Percentiles rank a stretch among this genome's conserved stretches.
phyloP scores from a whole-genome alignment of 1,139 yeast species.

The Suhomyces yuchorum region DNA sequence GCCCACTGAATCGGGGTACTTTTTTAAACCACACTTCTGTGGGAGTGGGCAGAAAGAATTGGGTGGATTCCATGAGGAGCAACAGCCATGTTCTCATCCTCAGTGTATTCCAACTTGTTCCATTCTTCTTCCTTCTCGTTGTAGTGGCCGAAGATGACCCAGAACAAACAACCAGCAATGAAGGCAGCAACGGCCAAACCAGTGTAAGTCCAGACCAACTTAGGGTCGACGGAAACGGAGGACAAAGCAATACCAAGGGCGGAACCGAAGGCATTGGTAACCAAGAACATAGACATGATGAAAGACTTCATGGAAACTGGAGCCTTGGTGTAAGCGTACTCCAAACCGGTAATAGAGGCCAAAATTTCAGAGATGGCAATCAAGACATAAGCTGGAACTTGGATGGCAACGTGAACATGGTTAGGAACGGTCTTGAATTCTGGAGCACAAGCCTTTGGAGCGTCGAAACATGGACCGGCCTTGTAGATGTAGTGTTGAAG shows the following conservation, averaged over 20 bases:
- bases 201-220: conserved; percentile 66
- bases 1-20: not conserved
- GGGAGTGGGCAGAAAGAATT: conserved; percentile 18
- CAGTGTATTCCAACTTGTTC: conserved; percentile 52
- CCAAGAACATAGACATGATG: conserved; percentile 61
- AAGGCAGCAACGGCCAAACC: conserved; percentile 63
- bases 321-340: conserved; percentile 71
- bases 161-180: conserved; percentile 63
- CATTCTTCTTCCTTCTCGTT: conserved; percentile 62
- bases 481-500: conserved; percentile 73
- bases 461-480: conserved; percentile 75
- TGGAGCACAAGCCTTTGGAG: conserved; percentile 46
- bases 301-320: conserved; percentile 67
- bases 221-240: conserved; percentile 65
- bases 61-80: conserved; percentile 17
- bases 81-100: conserved; percentile 21
- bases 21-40: conserved; percentile 18
- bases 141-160: conserved; percentile 59
- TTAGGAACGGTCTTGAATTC: conserved; percentile 44
- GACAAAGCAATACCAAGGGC: conserved; percentile 75
- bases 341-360: conserved; percentile 67
- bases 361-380: conserved; percentile 66
- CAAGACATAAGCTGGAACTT: conserved; percentile 63
- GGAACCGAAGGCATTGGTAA: conserved; percentile 67
- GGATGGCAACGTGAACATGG: conserved; percentile 60